Evolutionary conservation across 352 stramenopile species (phyloP).

Genomic region (Phytophthora fragariaefolia): DNA sequence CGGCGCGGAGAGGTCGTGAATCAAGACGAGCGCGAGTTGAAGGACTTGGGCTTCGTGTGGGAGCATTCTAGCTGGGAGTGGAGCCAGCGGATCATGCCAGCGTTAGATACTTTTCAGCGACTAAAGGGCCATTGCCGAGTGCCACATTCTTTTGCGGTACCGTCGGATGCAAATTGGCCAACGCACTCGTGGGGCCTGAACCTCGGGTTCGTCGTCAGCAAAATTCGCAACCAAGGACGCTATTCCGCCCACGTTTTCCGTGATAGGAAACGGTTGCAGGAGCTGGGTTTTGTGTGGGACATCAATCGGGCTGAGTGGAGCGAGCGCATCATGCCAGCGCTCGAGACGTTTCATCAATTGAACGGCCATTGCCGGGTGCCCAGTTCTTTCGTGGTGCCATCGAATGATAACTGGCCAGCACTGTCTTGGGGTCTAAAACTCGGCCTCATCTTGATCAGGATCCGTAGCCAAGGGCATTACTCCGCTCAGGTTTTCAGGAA

Average conservation of each 20-base stretch:
- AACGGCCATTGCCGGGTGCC: slow-evolving; percentile 36
- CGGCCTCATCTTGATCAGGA: slow-evolving; percentile 2
- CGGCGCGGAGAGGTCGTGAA: slow-evolving; percentile 53
- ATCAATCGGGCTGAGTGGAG: slow-evolving; percentile 42
- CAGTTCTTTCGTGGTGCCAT: slow-evolving; percentile 47
- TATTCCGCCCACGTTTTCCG: neutral
- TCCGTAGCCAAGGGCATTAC: neutral
- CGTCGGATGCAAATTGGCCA: slow-evolving; percentile 38
- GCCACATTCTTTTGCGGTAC: slow-evolving; percentile 45
- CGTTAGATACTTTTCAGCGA: slow-evolving; percentile 39
- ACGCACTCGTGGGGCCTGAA: slow-evolving; percentile 28
- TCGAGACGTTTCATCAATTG: slow-evolving; percentile 39
- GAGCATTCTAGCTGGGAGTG: slow-evolving; percentile 40
- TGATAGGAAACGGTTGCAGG: slow-evolving; percentile 2
- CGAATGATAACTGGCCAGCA: slow-evolving; percentile 37
- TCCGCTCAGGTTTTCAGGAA: neutral
- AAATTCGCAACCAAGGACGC: slow-evolving; percentile 28
- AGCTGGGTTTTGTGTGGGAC: slow-evolving; percentile 53
- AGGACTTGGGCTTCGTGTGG: slow-evolving; percentile 55
- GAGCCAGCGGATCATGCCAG: slow-evolving; percentile 45
- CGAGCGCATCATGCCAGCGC: slow-evolving; percentile 41
- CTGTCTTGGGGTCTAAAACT: slow-evolving; percentile 36
- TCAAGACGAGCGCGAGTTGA: neutral
- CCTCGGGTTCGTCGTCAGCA: slow-evolving; percentile 35
- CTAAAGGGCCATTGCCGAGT: slow-evolving; percentile 35